phyloP scores from a whole-genome alignment of 371 early-diverging fungal species.

The Umbelopsis sp. region DNA sequence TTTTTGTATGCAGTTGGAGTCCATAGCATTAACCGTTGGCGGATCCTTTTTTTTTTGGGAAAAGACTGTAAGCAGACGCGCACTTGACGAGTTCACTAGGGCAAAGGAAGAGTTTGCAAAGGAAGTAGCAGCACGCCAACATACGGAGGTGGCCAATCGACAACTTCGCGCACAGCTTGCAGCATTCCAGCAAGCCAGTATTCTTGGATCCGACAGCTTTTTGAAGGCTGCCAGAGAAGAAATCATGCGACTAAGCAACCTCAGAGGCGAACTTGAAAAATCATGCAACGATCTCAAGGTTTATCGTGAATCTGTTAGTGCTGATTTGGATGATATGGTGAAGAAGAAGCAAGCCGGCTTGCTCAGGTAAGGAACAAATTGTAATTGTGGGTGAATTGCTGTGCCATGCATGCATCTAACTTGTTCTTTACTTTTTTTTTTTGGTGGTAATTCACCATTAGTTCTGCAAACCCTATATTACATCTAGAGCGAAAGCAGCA shows the following conservation, averaged over 20 bases:
- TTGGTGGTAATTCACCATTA: not conserved
- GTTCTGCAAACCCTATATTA: constrained; percentile 14
- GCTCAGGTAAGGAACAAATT: constrained; percentile 6
- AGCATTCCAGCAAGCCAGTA: constrained; percentile 27
- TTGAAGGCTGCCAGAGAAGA: constrained; percentile 37
- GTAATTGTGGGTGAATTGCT: not conserved
- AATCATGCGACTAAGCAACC: constrained; percentile 38
- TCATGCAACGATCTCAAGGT: constrained; percentile 43
- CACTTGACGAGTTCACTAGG: constrained; percentile 45
- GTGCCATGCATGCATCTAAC: too few relatives aligned
- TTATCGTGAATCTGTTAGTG: constrained; percentile 34
- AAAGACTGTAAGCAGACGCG: constrained; percentile 44
- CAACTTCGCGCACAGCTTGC: constrained; percentile 42
- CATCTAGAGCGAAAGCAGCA: constrained; percentile 17
- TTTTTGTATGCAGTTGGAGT: too few relatives aligned
- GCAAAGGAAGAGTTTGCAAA: constrained; percentile 53
- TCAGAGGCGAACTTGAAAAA: constrained; percentile 40
- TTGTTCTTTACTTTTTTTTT: too few relatives aligned
- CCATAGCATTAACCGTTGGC: too few relatives aligned
- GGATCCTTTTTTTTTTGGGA: not conserved
- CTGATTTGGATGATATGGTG: constrained; percentile 31
- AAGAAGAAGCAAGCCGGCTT: constrained; percentile 18
- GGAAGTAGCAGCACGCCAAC: constrained; percentile 43
- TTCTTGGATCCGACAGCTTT: constrained; percentile 28
- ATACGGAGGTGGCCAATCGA: constrained; percentile 38